Base-by-base conservation (phyloP, 1,284 basidiomycete species). In the Melampsora occidentalis region DNA sequence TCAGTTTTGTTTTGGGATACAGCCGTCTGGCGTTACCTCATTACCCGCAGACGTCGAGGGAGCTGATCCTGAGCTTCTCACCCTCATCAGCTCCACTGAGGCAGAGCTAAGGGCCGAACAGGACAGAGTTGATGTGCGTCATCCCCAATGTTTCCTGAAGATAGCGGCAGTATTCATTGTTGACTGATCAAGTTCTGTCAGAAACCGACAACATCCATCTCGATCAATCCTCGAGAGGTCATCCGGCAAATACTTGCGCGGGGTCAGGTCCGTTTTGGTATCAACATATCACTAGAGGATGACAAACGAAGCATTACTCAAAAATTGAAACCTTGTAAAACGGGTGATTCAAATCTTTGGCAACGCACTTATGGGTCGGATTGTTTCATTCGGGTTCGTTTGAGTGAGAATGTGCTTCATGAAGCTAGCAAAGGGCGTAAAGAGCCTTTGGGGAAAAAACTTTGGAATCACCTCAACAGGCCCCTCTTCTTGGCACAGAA, bases 381-480 rank as follows among this genome's bases (percentile, higher is more conserved):
- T 71, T 71, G 70, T 71, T 71, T 53, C 46, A 64, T 71, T 2
- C 70, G 64, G 18, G 39, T 71, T 18, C 70, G 46, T 18, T 22
- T 71, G 42, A 31, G 18, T 35, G 46, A 64, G 18, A 48, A 63
- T 31, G 25, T 71, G 31, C 64, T 64, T 62, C 35, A 18, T 1
- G 64, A 49, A 31, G 59, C 62, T 49, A 3, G 28, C 3, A 51
- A 6, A 7, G 70, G 70, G 22, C 70, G 61, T 20, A 63, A 25
- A 71, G 2, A 33, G 42, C 42, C 48, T 1, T 18, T 71, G 3
- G 70, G 70, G 20, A 64, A 64, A 61, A 31, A 63, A 28, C 20
- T 71, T 9, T 71, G 70, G 70, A 59, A 71, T 31, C 64, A 64
- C 64, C 28, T 71, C 51, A 53, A 71, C 53, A 35, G 42, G n/a